A percentile compares a stretch with the other conserved stretches of the same genome.
Conservation (phyloP, 495 filamentous ascomycete genomes). For the Daldinia concentrica region DNA sequence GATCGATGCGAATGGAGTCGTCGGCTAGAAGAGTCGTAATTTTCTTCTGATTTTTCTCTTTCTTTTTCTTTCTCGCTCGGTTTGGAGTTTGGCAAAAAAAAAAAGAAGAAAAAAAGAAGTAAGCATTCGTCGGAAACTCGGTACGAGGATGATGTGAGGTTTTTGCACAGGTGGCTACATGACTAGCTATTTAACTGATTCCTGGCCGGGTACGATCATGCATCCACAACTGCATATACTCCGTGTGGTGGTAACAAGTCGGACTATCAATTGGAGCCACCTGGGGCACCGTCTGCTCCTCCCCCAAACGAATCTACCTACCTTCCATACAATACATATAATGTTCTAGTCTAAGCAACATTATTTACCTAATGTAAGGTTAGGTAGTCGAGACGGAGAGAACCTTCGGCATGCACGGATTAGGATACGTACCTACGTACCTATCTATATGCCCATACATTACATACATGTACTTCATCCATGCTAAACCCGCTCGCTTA, state of each 20-base stretch:
- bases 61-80: background rate
- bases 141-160: constrained; percentile 14
- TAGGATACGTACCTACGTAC: background rate
- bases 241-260: constrained; percentile 23
- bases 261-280: constrained; percentile 29
- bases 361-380: background rate
- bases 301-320: constrained; percentile 5
- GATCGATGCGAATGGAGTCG: constrained; percentile 1
- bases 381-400: background rate
- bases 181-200: constrained; percentile 23
- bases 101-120: background rate
- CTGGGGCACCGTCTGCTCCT: constrained; percentile 7
- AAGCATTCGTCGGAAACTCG: background rate
- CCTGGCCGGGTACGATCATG: constrained; percentile 13
- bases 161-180: constrained; percentile 23
- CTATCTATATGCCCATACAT: background rate
- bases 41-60: background rate
- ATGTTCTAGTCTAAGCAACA: background rate
- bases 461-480: too few relatives aligned
- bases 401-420: background rate
- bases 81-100: background rate
- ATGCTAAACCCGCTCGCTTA: background rate
- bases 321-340: background rate
- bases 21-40: background rate
- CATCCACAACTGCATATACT: constrained; percentile 1